Evolutionary conservation across 2,329 filamentous ascomycete genomes (phyloP).

Genomic region (Lithohypha guttulata): DNA sequence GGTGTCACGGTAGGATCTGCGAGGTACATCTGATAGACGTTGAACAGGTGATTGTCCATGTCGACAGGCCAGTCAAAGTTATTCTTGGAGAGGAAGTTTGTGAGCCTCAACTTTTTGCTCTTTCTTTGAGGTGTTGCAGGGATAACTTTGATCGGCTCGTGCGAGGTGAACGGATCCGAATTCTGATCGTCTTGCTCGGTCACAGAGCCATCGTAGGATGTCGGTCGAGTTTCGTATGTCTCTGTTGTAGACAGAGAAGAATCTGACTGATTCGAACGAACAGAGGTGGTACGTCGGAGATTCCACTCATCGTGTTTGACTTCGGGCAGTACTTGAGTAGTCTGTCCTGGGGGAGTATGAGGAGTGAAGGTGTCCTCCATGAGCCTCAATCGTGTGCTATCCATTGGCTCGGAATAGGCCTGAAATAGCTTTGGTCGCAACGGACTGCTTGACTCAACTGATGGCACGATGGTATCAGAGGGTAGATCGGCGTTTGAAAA

Average conservation of each 20-base stretch:
- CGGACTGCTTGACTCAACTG: slow-evolving; percentile 15
- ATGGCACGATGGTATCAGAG: slow-evolving; percentile 23
- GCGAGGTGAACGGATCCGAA: slow-evolving; percentile 44
- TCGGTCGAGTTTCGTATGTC: slow-evolving; percentile 43
- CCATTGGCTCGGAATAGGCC: slow-evolving; percentile 20
- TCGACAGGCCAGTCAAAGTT: slow-evolving; percentile 44
- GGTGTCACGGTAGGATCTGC: slow-evolving; percentile 56
- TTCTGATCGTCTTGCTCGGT: slow-evolving; percentile 51
- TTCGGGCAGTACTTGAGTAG: slow-evolving; percentile 29
- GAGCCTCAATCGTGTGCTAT: slow-evolving; percentile 30
- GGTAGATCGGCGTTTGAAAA: slow-evolving; percentile 28
- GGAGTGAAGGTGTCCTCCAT: slow-evolving; percentile 28
- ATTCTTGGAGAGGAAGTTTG: slow-evolving; percentile 19
- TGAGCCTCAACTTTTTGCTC: slow-evolving; percentile 22
- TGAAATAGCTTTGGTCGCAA: slow-evolving; percentile 12
- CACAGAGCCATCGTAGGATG: slow-evolving; percentile 48
- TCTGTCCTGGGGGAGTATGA: slow-evolving; percentile 37
- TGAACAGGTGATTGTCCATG: slow-evolving; percentile 57
- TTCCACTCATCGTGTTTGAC: slow-evolving; percentile 23
- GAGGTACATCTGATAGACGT: slow-evolving; percentile 55
- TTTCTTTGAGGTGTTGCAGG: slow-evolving; percentile 30
- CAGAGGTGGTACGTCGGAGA: slow-evolving; percentile 46
- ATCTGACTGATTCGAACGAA: slow-evolving; percentile 49
- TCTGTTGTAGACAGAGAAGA: slow-evolving; percentile 51
- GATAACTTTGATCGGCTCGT: slow-evolving; percentile 26